A percentile compares a stretch with the other conserved stretches of the same genome.
Conservation (phyloP, 2,329 filamentous ascomycete genomes). For the Verticillium longisporum region DNA sequence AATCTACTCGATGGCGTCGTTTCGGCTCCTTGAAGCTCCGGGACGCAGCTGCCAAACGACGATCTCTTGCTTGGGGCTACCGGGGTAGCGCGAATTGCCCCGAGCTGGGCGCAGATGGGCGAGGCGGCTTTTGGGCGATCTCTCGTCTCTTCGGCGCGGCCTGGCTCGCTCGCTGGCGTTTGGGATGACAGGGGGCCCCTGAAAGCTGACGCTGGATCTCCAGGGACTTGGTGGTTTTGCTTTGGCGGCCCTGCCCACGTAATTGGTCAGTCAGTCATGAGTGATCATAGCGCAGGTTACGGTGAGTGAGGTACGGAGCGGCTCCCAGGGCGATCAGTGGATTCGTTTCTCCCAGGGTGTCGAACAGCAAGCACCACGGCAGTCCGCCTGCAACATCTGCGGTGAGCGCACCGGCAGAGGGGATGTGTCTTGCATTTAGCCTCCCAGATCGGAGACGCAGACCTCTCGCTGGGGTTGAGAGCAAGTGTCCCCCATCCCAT, state of each 20-base stretch:
- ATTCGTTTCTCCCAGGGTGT: conserved; percentile 9
- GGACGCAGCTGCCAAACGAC: conserved; percentile 13
- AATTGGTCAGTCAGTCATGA: conserved; percentile 9
- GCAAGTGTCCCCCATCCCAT: neutral
- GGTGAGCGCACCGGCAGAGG: conserved; percentile 4
- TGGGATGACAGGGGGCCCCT: neutral
- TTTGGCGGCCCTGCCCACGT: neutral
- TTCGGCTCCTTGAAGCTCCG: conserved; percentile 9
- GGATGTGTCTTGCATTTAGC: neutral
- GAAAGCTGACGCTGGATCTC: neutral
- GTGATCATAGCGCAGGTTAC: conserved; percentile 12
- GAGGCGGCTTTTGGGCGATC: conserved; percentile 4
- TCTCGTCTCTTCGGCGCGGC: neutral
- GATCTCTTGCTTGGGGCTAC: conserved; percentile 9
- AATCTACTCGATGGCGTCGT: conserved; percentile 4
- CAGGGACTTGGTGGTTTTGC: neutral
- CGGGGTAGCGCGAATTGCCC: conserved; percentile 10
- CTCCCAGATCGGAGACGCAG: neutral
- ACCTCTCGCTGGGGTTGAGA: neutral
- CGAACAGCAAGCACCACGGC: conserved; percentile 4
- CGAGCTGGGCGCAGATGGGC: conserved; percentile 3
- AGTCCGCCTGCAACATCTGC: conserved; percentile 9
- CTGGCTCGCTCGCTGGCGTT: conserved; percentile 4
- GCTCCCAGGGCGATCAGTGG: conserved; percentile 11
- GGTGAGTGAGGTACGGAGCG: conserved; percentile 4